phyloP scores from a whole-genome alignment of 768 basidiomycete genomes.

The Lactifluus volemus region DNA sequence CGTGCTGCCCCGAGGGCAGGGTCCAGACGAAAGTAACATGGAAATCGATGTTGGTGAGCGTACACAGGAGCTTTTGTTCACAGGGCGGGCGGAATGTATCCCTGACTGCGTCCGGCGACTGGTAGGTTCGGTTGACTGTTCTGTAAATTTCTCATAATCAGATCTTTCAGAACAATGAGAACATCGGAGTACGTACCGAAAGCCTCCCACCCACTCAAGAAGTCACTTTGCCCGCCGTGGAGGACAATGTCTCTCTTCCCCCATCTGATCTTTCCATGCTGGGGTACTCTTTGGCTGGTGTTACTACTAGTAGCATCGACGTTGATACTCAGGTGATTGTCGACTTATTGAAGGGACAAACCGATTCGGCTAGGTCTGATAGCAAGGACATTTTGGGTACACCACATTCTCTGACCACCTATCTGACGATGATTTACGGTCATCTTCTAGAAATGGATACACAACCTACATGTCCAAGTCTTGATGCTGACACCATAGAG shows the following conservation, averaged over 20 bases:
- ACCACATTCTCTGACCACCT: conserved; percentile 1
- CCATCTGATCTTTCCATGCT: conserved; percentile 16
- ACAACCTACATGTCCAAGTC: conserved; percentile 16
- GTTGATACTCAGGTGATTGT: conserved; percentile 36
- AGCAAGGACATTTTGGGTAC: conserved; percentile 45
- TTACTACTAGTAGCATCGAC: conserved; percentile 20
- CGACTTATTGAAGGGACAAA: conserved; percentile 23
- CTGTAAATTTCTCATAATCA: background rate
- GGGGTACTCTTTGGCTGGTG: background rate
- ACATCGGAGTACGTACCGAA: background rate
- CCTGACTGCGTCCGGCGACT: conserved; percentile 13
- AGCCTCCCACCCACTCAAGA: conserved; percentile 23
- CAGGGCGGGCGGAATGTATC: conserved; percentile 10
- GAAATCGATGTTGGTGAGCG: conserved; percentile 45
- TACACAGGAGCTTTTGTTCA: conserved; percentile 19
- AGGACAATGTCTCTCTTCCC: conserved; percentile 10
- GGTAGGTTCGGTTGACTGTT: background rate
- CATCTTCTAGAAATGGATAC: conserved; percentile 27
- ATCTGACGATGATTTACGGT: background rate
- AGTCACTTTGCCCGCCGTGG: background rate
- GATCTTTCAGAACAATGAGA: conserved; percentile 4
- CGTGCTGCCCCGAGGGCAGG: conserved; percentile 22
- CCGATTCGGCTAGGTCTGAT: conserved; percentile 13
- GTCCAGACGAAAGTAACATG: conserved; percentile 25
- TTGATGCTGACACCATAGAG: conserved; percentile 27